A percentile compares a stretch with the other conserved stretches of the same genome.
Conservation (phyloP, 75 land plant genomes). For the Pinus taeda region DNA sequence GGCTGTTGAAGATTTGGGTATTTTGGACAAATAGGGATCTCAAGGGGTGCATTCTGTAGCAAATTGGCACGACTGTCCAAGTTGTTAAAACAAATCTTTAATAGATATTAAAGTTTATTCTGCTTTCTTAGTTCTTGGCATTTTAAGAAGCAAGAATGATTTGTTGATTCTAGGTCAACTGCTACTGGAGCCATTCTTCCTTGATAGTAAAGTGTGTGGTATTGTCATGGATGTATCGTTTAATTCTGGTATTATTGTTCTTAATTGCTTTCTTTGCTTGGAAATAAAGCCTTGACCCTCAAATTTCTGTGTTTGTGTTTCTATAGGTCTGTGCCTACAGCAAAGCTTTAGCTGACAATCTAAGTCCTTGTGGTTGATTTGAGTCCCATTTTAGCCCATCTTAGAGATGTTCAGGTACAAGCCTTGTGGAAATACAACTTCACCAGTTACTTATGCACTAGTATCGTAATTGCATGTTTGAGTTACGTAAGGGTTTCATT, state of each 20-base stretch:
- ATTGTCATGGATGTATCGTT: too few relatives aligned
- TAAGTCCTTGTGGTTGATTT: slow-evolving; percentile 2
- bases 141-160: too few relatives aligned
- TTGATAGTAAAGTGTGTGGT: too few relatives aligned
- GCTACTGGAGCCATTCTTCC: too few relatives aligned
- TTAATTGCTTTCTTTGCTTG: background rate
- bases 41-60: too few relatives aligned
- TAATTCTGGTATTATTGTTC: slow-evolving; percentile 3
- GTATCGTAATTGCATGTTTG: background rate
- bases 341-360: background rate
- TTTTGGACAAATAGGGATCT: too few relatives aligned
- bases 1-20: too few relatives aligned
- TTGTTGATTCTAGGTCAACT: too few relatives aligned
- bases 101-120: too few relatives aligned
- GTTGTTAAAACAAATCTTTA: too few relatives aligned
- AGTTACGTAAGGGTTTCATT: background rate
- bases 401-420: slow-evolving; percentile 12
- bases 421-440: slow-evolving; percentile 1
- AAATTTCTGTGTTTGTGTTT: slow-evolving; percentile 1
- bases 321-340: background rate
- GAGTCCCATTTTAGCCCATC: slow-evolving; percentile 1
- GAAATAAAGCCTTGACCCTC: background rate
- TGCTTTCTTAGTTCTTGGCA: too few relatives aligned
- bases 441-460: background rate
- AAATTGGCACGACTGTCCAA: too few relatives aligned